phyloP scores from a whole-genome alignment of 2,329 filamentous ascomycete species.

The Pyrenophora seminiperda region DNA sequence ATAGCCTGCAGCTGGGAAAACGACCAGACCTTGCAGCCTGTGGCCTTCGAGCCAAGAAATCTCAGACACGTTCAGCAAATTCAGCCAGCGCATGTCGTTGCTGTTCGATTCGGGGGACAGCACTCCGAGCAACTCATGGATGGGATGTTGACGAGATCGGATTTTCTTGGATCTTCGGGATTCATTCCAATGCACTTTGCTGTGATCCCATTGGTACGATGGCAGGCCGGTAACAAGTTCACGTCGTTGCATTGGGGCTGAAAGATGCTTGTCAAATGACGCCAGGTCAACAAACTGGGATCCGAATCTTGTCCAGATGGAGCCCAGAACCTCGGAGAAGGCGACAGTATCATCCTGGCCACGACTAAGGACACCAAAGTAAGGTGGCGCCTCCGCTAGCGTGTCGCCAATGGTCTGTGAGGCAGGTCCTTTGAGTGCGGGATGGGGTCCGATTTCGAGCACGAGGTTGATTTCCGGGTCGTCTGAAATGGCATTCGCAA shows the following conservation, averaged over 20 bases:
- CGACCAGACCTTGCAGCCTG: conserved; percentile 35
- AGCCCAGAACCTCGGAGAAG: conserved; percentile 18
- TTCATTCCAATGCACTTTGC: not conserved
- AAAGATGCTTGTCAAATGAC: conserved; percentile 13
- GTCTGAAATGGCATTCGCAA: not conserved
- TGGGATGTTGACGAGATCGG: not conserved
- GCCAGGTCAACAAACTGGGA: not conserved
- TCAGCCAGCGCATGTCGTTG: too few species aligned
- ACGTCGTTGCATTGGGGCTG: conserved; percentile 20
- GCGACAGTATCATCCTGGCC: conserved; percentile 24
- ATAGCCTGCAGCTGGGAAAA: conserved; percentile 55
- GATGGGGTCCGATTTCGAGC: conserved; percentile 54
- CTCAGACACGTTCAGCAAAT: conserved; percentile 1
- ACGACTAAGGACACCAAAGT: conserved; percentile 11
- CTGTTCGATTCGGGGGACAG: too few species aligned
- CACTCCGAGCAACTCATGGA: too few species aligned
- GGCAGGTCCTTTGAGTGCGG: conserved; percentile 44
- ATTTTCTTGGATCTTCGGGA: not conserved
- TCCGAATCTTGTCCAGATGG: conserved; percentile 7
- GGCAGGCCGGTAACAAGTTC: not conserved
- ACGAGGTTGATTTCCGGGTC: not conserved
- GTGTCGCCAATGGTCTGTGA: conserved; percentile 9
- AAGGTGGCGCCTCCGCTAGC: not conserved
- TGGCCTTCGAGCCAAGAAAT: conserved; percentile 22
- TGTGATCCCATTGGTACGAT: not conserved